phyloP scores from a whole-genome alignment of 495 filamentous ascomycete genomes.

The Parathielavia hyrcaniae region DNA sequence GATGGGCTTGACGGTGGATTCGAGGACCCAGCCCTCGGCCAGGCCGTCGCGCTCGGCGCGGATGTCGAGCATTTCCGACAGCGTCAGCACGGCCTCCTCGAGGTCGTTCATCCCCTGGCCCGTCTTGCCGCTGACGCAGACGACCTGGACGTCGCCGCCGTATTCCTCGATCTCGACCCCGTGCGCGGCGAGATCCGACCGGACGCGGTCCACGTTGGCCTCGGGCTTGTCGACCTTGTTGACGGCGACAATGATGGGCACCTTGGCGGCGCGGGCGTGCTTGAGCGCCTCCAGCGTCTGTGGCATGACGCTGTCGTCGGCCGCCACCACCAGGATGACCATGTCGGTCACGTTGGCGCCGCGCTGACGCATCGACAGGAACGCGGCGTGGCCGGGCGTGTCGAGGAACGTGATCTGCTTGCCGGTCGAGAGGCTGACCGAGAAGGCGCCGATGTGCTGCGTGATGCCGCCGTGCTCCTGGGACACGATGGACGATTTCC shows the following conservation, averaged over 20 bases:
- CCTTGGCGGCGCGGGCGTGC: conserved; percentile 81
- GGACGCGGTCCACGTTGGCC: conserved; percentile 71
- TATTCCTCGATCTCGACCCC: conserved; percentile 91
- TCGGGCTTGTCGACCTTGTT: conserved; percentile 93
- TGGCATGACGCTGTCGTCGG: conserved; percentile 95
- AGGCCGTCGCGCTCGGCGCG: conserved; percentile 69
- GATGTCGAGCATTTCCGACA: conserved; percentile 84
- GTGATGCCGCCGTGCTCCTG: conserved; percentile 96
- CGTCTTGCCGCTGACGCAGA: conserved; percentile 87
- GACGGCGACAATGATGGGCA: conserved; percentile 96
- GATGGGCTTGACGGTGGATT: conserved; percentile 80
- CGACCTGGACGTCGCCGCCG: conserved; percentile 89
- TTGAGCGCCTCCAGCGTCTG: conserved; percentile 96
- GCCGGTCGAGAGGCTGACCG: conserved; percentile 74
- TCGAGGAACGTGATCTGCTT: conserved; percentile 94
- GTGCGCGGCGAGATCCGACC: conserved; percentile 76
- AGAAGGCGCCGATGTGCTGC: conserved; percentile 99
- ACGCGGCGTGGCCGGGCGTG: conserved; percentile 93
- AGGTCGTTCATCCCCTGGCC: conserved; percentile 87
- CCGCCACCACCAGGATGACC: conserved; percentile 90
- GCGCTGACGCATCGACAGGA: conserved; percentile 89
- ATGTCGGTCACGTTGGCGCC: conserved; percentile 97
- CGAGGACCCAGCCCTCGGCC: conserved; percentile 90
- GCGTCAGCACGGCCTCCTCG: conserved; percentile 77
- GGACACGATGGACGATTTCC: conserved; percentile 83